Evolutionary conservation across 306 rosid genomes (phyloP).

Genomic region (Alnus glutinosa): DNA sequence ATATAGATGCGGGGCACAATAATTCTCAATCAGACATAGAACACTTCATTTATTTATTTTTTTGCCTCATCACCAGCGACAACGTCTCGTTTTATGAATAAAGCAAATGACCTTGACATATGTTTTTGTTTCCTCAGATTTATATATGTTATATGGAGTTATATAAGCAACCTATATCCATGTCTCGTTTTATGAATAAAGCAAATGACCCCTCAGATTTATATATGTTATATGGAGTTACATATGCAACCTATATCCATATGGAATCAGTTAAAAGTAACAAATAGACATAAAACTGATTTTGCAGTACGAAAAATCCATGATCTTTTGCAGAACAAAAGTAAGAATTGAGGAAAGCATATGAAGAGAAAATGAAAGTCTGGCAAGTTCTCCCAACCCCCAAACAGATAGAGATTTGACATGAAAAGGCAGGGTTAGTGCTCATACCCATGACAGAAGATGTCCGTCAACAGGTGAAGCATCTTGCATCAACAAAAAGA

Average conservation of each 20-base stretch:
- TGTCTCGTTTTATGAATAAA: background rate
- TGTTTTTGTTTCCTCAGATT: background rate
- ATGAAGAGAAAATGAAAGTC: background rate
- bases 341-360: background rate
- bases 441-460: slow-evolving; percentile 81
- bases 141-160: background rate
- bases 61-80: background rate
- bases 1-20: too few species aligned
- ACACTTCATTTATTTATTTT: too few species aligned
- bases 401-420: background rate
- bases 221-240: background rate
- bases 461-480: slow-evolving; percentile 80
- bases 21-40: background rate
- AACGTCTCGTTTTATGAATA: background rate
- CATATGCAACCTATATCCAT: background rate
- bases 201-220: background rate
- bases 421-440: slow-evolving; percentile 16
- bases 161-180: background rate
- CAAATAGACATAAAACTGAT: background rate
- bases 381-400: background rate
- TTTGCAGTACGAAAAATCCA: background rate
- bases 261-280: background rate
- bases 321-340: background rate
- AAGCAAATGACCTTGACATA: background rate
- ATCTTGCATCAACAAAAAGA: slow-evolving; percentile 63